These are phyloP conservation scores for Sequoiadendron giganteum DNA, from an alignment of 75 land plant genomes.

Conservation along the genomic window DNA sequence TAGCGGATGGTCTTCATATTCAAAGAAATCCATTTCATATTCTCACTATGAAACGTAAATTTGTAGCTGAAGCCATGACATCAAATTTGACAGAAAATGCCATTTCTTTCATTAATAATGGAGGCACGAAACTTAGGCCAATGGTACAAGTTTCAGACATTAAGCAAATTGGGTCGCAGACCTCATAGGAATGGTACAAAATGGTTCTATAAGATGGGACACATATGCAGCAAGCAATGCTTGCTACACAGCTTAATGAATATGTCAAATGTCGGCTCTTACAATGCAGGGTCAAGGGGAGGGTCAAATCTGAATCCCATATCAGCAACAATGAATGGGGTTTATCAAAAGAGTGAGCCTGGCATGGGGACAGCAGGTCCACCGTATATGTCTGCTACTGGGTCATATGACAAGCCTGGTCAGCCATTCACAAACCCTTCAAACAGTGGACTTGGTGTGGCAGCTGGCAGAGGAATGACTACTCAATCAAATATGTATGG, in stretches of 20 bases:
- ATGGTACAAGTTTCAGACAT: slow-evolving; percentile 74
- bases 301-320: not conserved
- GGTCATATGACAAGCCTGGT: too few relatives aligned
- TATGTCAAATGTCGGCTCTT: slow-evolving; percentile 33
- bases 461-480: slow-evolving; percentile 2
- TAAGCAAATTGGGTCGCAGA: slow-evolving; percentile 30
- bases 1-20: too few relatives aligned
- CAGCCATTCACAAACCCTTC: not conserved
- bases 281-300: slow-evolving; percentile 1
- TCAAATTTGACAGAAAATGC: slow-evolving; percentile 64
- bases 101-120: slow-evolving; percentile 41
- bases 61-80: slow-evolving; percentile 35
- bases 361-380: slow-evolving; percentile 6
- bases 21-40: too few relatives aligned
- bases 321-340: not conserved
- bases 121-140: slow-evolving; percentile 68
- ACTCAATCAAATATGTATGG: too few relatives aligned
- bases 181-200: too few relatives aligned
- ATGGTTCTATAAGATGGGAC: too few relatives aligned
- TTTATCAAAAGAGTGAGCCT: not conserved
- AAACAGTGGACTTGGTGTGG: slow-evolving; percentile 1
- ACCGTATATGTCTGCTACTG: too few relatives aligned
- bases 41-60: too few relatives aligned
- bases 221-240: slow-evolving; percentile 62
- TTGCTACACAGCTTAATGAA: slow-evolving; percentile 82